These are phyloP conservation scores for Ceratonia siliqua DNA, from an alignment of 306 rosid species.

Conservation along the genomic window DNA sequence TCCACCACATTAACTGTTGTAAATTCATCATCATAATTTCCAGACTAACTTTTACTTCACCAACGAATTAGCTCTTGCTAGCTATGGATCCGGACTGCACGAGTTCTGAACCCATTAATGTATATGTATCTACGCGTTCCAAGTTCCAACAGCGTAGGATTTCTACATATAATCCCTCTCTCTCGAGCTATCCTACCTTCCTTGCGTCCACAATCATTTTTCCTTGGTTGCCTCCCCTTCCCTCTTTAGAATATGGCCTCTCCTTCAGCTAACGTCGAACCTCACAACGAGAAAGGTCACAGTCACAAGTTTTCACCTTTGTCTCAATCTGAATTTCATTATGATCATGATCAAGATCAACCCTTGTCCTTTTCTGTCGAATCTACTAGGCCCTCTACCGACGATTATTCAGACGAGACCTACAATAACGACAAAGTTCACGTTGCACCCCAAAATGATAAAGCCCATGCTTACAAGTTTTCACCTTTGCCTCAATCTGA, in stretches of 20 bases:
- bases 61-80: not conserved
- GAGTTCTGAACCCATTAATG: not conserved
- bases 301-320: conserved; percentile 26
- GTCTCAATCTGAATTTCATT: conserved; percentile 36
- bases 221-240: not conserved
- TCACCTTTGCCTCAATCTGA: conserved; percentile 40
- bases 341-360: not conserved
- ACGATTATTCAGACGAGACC: not conserved
- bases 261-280: not conserved
- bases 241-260: conserved; percentile 31
- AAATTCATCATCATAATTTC: conserved; percentile 3
- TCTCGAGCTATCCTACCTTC: not conserved
- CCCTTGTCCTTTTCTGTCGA: conserved; percentile 21
- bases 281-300: conserved; percentile 34
- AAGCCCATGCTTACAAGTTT: conserved; percentile 19
- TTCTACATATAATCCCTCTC: not conserved
- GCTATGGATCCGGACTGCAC: not conserved
- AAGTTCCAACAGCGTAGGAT: not conserved
- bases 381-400: not conserved
- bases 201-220: not conserved
- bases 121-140: too few species aligned
- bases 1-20: conserved; percentile 1
- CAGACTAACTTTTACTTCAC: not conserved
- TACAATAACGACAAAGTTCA: not conserved
- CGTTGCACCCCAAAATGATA: conserved; percentile 30